Evolutionary conservation across 2,329 filamentous ascomycete genomes (phyloP).

Genomic region (Botrytis hyacinthi): DNA sequence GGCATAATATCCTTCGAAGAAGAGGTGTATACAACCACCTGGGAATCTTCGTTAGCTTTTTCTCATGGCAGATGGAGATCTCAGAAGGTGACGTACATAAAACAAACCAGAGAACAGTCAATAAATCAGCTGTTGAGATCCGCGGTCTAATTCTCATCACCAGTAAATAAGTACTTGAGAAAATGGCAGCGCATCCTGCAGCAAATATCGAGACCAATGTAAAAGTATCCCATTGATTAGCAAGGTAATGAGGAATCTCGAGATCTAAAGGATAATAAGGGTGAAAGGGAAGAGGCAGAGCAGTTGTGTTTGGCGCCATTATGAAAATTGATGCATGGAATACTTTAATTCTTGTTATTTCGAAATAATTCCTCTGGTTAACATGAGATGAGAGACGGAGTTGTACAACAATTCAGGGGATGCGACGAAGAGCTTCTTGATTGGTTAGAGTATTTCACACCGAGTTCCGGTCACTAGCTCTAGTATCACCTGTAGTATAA

Average conservation of each 20-base stretch:
- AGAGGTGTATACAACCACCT: slow-evolving; percentile 38
- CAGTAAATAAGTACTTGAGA: neutral
- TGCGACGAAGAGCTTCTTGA: neutral
- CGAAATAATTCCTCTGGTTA: neutral
- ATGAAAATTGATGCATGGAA: neutral
- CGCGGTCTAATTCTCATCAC: neutral
- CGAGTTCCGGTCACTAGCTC: neutral
- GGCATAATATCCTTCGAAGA: slow-evolving; percentile 47
- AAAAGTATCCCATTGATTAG: neutral
- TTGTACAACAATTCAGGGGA: neutral
- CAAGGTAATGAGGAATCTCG: neutral
- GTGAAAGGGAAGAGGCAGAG: neutral
- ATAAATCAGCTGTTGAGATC: neutral
- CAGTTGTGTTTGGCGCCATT: neutral
- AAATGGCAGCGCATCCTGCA: neutral
- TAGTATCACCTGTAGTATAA: neutral
- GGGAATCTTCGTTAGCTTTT: neutral
- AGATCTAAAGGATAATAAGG: neutral
- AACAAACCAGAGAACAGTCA: neutral
- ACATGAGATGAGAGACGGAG: neutral
- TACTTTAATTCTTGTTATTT: neutral
- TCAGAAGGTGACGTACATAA: neutral
- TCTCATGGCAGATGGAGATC: neutral
- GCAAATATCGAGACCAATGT: neutral
- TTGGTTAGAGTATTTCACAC: neutral